phyloP scores from a whole-genome alignment of 331 rosid species.

The Dryas integrifolia region DNA sequence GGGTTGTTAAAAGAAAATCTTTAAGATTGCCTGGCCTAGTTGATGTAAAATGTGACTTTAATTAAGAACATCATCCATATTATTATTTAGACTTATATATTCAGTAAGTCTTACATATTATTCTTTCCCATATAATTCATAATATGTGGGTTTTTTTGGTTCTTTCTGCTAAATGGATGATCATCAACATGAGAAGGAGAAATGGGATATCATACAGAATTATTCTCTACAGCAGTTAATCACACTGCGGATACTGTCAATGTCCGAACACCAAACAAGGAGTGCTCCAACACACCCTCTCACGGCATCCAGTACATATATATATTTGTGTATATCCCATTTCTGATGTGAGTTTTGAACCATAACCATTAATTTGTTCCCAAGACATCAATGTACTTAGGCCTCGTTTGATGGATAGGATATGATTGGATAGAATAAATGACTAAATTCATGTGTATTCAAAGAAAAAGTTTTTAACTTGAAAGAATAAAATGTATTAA shows the following conservation, averaged over 20 bases:
- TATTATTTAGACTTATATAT: neutral
- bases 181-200: neutral
- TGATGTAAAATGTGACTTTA: constrained; percentile 2
- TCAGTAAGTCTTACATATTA: neutral
- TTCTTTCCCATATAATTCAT: neutral
- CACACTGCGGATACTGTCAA: no score
- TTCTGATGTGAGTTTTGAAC: constrained; percentile 9
- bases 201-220: no score
- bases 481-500: no score
- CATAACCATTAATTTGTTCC: neutral
- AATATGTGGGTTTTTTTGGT: neutral
- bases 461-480: no score
- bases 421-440: no score
- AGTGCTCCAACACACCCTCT: no score
- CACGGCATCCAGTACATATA: no score
- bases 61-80: neutral
- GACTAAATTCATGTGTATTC: no score
- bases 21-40: neutral
- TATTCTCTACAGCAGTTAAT: no score
- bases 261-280: no score
- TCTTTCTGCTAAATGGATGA: neutral
- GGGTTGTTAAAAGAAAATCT: neutral
- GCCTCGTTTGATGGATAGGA: no score
- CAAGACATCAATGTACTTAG: neutral
- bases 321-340: neutral